Percentiles rank a stretch among this genome's conserved stretches.
Conservation (phyloP, 2,329 filamentous ascomycete species). For the Lachnellula subtilissima region DNA sequence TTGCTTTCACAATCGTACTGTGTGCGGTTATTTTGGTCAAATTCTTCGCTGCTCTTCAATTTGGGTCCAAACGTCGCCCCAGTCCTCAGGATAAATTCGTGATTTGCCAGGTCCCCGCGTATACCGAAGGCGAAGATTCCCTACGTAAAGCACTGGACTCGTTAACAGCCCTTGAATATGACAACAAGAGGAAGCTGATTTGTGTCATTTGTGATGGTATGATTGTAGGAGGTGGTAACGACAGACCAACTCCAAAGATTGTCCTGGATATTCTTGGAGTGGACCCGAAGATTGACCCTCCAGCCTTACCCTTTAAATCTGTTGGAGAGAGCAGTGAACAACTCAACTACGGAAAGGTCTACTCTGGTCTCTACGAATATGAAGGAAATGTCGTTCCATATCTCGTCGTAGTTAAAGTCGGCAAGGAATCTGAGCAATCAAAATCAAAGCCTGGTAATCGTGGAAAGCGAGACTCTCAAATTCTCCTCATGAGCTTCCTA, state of each 20-base stretch:
- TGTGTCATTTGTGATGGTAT: conserved; percentile 97
- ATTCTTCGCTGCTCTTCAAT: conserved; percentile 88
- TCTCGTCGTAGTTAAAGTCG: conserved; percentile 91
- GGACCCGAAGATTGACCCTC: conserved; percentile 93
- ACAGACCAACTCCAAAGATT: conserved; percentile 94
- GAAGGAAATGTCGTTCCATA: conserved; percentile 98
- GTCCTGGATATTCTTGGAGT: conserved; percentile 96
- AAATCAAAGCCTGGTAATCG: conserved; percentile 95
- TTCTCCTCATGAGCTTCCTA: conserved; percentile 92
- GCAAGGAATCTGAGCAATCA: conserved; percentile 88
- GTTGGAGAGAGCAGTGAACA: conserved; percentile 85
- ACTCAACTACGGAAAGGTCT: conserved; percentile 97
- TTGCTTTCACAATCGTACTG: conserved; percentile 82
- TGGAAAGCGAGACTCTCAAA: conserved; percentile 97
- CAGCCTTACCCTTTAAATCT: conserved; percentile 89
- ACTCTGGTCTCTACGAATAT: conserved; percentile 94
- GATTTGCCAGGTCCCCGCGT: conserved; percentile 95
- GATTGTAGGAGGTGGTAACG: conserved; percentile 92
- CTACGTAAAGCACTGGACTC: conserved; percentile 90
- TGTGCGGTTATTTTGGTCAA: conserved; percentile 77
- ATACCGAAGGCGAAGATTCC: conserved; percentile 96
- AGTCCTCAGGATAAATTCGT: conserved; percentile 96
- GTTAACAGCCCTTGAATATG: conserved; percentile 87
- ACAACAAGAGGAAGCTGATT: conserved; percentile 97
- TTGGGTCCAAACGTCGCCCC: conserved; percentile 85